phyloP scores from a whole-genome alignment of 805 yeast species.

The Lipomyces oligophaga region DNA sequence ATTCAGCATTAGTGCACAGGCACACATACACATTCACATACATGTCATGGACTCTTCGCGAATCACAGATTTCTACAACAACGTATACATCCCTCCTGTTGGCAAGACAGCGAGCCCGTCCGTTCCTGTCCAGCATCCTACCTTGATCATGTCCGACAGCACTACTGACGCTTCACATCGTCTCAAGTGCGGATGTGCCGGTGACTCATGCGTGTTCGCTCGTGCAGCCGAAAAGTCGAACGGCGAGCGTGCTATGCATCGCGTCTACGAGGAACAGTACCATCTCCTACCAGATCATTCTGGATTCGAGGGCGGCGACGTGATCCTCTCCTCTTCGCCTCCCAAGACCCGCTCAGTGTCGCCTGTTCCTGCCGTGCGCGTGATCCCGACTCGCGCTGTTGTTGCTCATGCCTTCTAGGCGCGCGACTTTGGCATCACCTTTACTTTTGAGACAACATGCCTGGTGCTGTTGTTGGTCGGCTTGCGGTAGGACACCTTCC shows the following conservation, averaged over 20 bases:
- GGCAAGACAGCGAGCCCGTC: conserved; percentile 18
- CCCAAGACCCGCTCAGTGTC: too few relatives aligned
- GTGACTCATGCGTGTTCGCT: conserved; percentile 41
- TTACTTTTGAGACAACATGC: too few relatives aligned
- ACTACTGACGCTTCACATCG: conserved; percentile 50
- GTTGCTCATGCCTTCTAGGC: too few relatives aligned
- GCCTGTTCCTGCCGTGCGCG: too few relatives aligned
- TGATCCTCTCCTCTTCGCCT: conserved; percentile 10
- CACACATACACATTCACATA: too few relatives aligned
- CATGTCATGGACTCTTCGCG: conserved; percentile 45
- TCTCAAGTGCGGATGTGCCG: conserved; percentile 43
- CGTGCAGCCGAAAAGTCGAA: conserved; percentile 31
- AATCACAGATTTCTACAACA: conserved; percentile 41
- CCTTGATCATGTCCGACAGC: conserved; percentile 54
- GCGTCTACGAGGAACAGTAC: conserved; percentile 26
- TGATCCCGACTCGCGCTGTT: too few relatives aligned
- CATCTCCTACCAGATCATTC: conserved; percentile 18
- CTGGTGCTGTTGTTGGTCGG: too few relatives aligned
- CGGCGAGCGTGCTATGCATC: conserved; percentile 15
- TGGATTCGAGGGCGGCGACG: conserved; percentile 18
- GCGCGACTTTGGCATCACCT: too few relatives aligned
- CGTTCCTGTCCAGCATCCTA: conserved; percentile 54
- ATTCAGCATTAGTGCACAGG: background rate
- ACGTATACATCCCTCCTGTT: conserved; percentile 48
- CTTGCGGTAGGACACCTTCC: too few relatives aligned